Base-by-base conservation (phyloP, 2,329 filamentous ascomycete species). In the Shiraia sp. region DNA sequence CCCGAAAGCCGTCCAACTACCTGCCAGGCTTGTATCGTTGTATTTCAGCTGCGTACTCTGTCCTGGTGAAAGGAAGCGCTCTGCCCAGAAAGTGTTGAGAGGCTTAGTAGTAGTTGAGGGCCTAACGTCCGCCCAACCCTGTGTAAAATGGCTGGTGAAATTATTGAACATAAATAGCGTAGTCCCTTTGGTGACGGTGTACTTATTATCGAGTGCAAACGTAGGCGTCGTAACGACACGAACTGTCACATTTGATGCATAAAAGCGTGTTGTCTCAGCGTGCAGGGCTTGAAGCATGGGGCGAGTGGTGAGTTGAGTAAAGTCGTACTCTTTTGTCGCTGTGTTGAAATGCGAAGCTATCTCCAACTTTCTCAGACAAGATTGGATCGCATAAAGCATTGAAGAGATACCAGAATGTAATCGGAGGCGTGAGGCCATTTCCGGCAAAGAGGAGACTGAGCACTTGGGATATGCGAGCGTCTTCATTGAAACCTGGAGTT, bases 351-450 rank as follows among this genome's bases (percentile, higher is more conserved):
- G 31, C 2, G n/a, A 6, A 0, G 24, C 3, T 2, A 56, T 34
- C 1, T 54, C 48, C 7, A 1, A 50, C 43, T 3, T 34, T 15
- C 0, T 23, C 12, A 5, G 25, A 28, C 0, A 55, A 6, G 3
- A 17, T 10, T 1, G 31, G 37, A 8, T 44, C 19, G 3, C 48
- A 42, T 3, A 51, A 32, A 2, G 30, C 47, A 15, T 57, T 50
- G 12, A 52, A 56, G 5, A 49, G 10, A 4, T 50, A 45, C 54
- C 54, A 57, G 29, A 56, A 57, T 2, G 50, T 39, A 6, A 52
- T 35, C 1, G 50, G 52, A 2, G 53, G 31, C 3, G 27, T 43
- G 2, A 57, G 27, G 24, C 49, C 49, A 6, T 50, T 57, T 14
- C 45, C 42, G 1, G 31, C 52, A 27, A 53, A 57, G 7, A 57